Conservation (phyloP, 169 alveolate genomes). For the Plasmodium sp. region DNA sequence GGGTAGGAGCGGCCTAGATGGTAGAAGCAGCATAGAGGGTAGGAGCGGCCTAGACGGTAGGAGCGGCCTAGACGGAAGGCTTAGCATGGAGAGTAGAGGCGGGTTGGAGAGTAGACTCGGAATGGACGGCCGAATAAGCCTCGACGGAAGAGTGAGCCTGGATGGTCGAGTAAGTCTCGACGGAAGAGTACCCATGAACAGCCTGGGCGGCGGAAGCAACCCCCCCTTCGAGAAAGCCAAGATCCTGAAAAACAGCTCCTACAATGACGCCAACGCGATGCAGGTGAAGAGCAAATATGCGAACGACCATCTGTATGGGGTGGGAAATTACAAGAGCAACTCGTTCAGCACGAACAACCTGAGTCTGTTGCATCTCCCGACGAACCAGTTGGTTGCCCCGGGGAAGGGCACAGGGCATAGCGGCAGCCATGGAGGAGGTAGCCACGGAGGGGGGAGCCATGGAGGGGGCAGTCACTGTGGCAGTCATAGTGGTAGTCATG, state of each 20-base stretch:
- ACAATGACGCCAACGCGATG: neutral
- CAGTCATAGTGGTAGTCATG: neutral
- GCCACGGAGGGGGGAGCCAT: neutral
- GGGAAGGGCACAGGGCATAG: neutral
- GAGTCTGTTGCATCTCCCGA: neutral
- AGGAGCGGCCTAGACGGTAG: neutral
- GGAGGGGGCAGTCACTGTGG: neutral
- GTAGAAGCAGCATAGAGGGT: too few relatives aligned
- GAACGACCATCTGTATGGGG: neutral
- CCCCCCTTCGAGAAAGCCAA: neutral
- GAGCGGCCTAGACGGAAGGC: neutral
- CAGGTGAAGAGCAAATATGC: neutral
- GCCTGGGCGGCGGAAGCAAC: neutral
- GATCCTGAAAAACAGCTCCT: slow-evolving; percentile 11
- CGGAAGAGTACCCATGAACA: neutral
- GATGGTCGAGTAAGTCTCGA: neutral
- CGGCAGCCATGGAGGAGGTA: neutral
- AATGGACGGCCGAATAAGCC: neutral
- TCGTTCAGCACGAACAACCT: slow-evolving; percentile 33
- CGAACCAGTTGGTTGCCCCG: neutral
- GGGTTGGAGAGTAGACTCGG: neutral
- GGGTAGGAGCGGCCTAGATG: neutral
- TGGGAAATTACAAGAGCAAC: slow-evolving; percentile 20
- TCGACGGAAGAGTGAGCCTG: neutral
- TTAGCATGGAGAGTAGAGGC: neutral